These are phyloP conservation scores for Linderniella brevidens DNA, from an alignment of 257 asterid genomes.

Conservation along the genomic window DNA sequence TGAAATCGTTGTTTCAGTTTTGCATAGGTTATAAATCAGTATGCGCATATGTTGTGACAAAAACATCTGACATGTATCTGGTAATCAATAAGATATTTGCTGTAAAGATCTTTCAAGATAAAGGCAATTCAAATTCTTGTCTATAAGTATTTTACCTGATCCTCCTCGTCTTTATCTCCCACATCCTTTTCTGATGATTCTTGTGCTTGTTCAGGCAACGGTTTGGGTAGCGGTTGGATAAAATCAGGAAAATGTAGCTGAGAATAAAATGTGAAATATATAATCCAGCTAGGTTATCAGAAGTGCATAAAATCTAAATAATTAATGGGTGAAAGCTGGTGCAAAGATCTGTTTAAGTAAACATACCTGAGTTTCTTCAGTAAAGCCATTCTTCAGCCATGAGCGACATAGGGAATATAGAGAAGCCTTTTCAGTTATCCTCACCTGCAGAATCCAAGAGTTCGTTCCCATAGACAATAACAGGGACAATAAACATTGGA, in stretches of 20 bases:
- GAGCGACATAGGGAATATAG: conserved; percentile 68
- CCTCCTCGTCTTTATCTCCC: conserved; percentile 39
- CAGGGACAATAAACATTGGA: too few relatives aligned
- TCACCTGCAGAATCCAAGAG: conserved; percentile 30
- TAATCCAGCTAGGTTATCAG: conserved; percentile 1
- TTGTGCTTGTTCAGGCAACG: conserved; percentile 49
- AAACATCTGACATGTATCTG: too few relatives aligned
- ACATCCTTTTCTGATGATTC: conserved; percentile 30
- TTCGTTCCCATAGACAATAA: conserved; percentile 11
- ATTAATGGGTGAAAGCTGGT: conserved; percentile 5
- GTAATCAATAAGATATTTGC: too few relatives aligned
- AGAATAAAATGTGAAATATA: conserved; percentile 11
- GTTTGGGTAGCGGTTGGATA: conserved; percentile 68
- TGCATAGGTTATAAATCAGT: too few relatives aligned
- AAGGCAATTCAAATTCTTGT: too few relatives aligned
- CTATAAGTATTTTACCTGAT: conserved; percentile 45
- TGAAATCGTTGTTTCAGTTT: too few relatives aligned
- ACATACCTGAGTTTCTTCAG: conserved; percentile 70
- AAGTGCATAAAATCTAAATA: neutral
- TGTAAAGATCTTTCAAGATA: too few relatives aligned
- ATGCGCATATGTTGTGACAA: too few relatives aligned
- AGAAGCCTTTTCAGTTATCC: conserved; percentile 42
- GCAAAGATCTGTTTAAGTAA: conserved; percentile 6
- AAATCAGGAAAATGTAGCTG: conserved; percentile 49
- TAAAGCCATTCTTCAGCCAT: conserved; percentile 70